Evolutionary conservation across 2,329 filamentous ascomycete species (phyloP).

Genomic region (Paraconiothyrium sp.): DNA sequence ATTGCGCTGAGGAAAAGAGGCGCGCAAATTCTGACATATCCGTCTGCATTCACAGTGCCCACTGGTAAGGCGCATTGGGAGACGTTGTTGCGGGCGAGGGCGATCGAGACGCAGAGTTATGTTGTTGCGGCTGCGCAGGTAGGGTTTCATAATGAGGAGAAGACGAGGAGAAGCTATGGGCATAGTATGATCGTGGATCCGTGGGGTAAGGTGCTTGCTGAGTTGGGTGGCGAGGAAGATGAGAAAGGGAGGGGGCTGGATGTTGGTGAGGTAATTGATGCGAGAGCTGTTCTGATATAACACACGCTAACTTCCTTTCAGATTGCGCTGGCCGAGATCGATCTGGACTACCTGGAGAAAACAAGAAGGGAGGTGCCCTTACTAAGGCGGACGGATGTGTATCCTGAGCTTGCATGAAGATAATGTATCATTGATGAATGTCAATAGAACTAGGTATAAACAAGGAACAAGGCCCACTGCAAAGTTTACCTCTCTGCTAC

Average conservation of each 20-base stretch:
- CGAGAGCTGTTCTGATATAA: not conserved
- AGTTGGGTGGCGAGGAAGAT: conserved; percentile 64
- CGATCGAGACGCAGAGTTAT: conserved; percentile 89
- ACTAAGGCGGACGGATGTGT: conserved; percentile 61
- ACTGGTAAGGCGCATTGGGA: conserved; percentile 91
- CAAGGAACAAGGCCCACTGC: too few relatives aligned
- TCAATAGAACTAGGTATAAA: not conserved
- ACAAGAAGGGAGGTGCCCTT: conserved; percentile 67
- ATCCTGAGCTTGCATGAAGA: conserved; percentile 38
- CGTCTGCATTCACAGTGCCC: conserved; percentile 87
- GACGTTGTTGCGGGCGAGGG: conserved; percentile 77
- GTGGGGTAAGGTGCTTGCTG: conserved; percentile 79
- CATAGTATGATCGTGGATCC: conserved; percentile 86
- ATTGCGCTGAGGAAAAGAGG: conserved; percentile 71
- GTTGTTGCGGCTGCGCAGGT: conserved; percentile 84
- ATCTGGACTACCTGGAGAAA: conserved; percentile 62
- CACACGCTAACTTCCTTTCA: not conserved
- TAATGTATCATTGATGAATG: too few relatives aligned
- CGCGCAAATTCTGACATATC: conserved; percentile 84
- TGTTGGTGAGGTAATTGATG: conserved; percentile 39
- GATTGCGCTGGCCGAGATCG: conserved; percentile 62
- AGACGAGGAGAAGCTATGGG: conserved; percentile 81
- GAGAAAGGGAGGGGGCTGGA: conserved; percentile 43
- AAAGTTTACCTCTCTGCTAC: not conserved
- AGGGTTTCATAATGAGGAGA: conserved; percentile 72